Percentiles rank a stretch among this genome's conserved stretches.
Conservation (phyloP, 2,329 filamentous ascomycete genomes). For the Chaetomium sp. region DNA sequence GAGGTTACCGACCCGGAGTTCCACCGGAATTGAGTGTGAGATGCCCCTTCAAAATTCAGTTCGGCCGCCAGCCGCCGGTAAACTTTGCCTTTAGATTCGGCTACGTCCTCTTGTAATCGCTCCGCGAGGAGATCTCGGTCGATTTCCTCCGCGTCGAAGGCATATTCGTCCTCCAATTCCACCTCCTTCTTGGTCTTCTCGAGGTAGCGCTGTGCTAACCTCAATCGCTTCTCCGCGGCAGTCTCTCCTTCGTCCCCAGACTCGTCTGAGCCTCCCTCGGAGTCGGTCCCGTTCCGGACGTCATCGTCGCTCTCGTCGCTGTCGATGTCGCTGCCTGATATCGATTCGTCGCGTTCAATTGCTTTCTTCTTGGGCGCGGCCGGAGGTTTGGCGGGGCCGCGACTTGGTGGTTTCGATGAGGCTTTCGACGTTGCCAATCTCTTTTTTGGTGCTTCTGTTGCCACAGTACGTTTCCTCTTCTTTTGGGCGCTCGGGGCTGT, state of each 20-base stretch:
- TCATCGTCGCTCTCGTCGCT: conserved; percentile 48
- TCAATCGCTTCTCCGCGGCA: conserved; percentile 76
- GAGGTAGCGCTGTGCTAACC: conserved; percentile 86
- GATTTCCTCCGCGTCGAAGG: conserved; percentile 90
- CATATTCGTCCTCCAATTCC: conserved; percentile 58
- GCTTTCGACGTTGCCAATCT: conserved; percentile 45
- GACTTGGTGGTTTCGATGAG: conserved; percentile 36
- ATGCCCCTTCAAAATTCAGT: conserved; percentile 61
- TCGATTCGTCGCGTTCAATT: conserved; percentile 48
- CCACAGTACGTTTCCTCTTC: conserved; percentile 73
- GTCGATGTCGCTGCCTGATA: conserved; percentile 75
- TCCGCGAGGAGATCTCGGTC: conserved; percentile 90
- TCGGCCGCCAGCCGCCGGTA: conserved; percentile 73
- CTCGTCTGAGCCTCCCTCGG: conserved; percentile 46
- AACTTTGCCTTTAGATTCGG: conserved; percentile 83
- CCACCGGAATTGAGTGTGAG: conserved; percentile 67
- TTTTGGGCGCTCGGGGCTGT: conserved; percentile 78
- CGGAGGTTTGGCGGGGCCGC: conserved; percentile 37
- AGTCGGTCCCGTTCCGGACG: conserved; percentile 34
- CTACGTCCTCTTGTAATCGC: conserved; percentile 81
- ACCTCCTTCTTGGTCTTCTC: conserved; percentile 82
- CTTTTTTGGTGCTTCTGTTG: conserved; percentile 53
- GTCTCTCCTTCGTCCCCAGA: conserved; percentile 81
- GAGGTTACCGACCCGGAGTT: conserved; percentile 74
- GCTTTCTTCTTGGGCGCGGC: conserved; percentile 35